Base-by-base conservation (phyloP, 2,329 filamentous ascomycete species). In the Leptosphaerulina australis region DNA sequence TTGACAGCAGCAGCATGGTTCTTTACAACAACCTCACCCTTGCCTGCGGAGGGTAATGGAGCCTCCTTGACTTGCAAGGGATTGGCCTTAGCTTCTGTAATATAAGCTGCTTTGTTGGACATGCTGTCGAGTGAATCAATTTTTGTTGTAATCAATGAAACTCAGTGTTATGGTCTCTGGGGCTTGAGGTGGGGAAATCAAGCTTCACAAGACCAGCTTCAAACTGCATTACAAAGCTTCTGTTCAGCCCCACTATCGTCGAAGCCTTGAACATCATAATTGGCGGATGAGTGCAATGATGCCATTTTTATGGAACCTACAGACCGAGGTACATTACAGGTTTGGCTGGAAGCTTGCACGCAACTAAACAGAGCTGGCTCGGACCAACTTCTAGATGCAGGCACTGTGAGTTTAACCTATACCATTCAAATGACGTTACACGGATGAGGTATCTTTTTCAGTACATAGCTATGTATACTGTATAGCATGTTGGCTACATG, bases 1-100 rank as follows among this genome's bases (percentile, higher is more conserved):
- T 72, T 71, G 22, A 71, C 59, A 22, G 69, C 69, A 18, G 64
- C 56, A 18, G 68, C 69, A 30, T 66, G 55, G 39, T 70, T 71
- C 60, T 66, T 70, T 15, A 71, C 60, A 3, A 72, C 59, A 8
- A 72, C 64, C 46, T 72, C 60, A 17, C 60, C 61, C n/a, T 64
- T 59, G 7, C 60, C 66, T 2, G 67, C 59, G 30, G 54, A 63
- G 2, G 62, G 65, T 40, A 67, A 45, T 8, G 62, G 61, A 14
- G 68, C 63, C 15, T 70, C 65, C 28, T 61, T 62, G 28, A 71
- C 63, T 49, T 67, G 51, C 28, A 70, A 51, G 2, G 66, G 63
- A 21, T 63, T 62, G 36, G 50, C 64, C 54, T 67, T 67, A 4
- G 61, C 50, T 46, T 59, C 65, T 14, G 56, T 61, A 50, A 71